Evolutionary conservation across 805 yeast species (phyloP).

Genomic region (Brettanomyces sp.): DNA sequence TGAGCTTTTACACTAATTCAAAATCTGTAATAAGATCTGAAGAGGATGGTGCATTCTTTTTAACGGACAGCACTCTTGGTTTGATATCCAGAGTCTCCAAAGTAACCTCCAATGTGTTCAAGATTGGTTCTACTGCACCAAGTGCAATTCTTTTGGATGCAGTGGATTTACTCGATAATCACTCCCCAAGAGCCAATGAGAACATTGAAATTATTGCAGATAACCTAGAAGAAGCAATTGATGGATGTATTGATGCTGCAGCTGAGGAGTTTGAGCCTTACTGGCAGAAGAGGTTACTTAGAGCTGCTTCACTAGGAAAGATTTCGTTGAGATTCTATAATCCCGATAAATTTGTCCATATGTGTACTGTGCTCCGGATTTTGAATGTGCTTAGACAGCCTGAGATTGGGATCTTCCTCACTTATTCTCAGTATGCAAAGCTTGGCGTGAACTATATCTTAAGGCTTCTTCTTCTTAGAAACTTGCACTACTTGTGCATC

Average conservation of each 20-base stretch:
- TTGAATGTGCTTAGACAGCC: conserved; percentile 59
- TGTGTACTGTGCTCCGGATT: conserved; percentile 53
- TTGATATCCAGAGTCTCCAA: conserved; percentile 55
- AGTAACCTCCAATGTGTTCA: conserved; percentile 52
- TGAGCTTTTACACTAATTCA: conserved; percentile 42
- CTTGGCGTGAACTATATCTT: conserved; percentile 53
- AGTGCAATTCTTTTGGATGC: conserved; percentile 79
- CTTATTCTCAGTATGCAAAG: conserved; percentile 41
- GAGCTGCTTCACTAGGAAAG: conserved; percentile 85
- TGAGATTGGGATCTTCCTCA: conserved; percentile 61
- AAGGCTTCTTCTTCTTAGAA: conserved; percentile 46
- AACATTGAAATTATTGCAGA: conserved; percentile 49
- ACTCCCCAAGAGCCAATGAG: conserved; percentile 76
- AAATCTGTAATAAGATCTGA: conserved; percentile 40
- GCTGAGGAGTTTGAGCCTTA: conserved; percentile 64
- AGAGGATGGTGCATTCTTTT: conserved; percentile 60
- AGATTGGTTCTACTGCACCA: conserved; percentile 77
- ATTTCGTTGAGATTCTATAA: conserved; percentile 45
- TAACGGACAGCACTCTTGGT: conserved; percentile 50
- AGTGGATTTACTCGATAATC: conserved; percentile 50
- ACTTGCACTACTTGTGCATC: conserved; percentile 52
- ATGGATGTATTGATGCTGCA: conserved; percentile 65
- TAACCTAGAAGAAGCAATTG: conserved; percentile 49
- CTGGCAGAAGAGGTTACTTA: conserved; percentile 72
- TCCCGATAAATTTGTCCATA: conserved; percentile 52